Evolutionary conservation across 2,329 filamentous ascomycete genomes (phyloP), one percentile per base, ranked within the genome.

Genomic region (Epichloe sibirici): DNA sequence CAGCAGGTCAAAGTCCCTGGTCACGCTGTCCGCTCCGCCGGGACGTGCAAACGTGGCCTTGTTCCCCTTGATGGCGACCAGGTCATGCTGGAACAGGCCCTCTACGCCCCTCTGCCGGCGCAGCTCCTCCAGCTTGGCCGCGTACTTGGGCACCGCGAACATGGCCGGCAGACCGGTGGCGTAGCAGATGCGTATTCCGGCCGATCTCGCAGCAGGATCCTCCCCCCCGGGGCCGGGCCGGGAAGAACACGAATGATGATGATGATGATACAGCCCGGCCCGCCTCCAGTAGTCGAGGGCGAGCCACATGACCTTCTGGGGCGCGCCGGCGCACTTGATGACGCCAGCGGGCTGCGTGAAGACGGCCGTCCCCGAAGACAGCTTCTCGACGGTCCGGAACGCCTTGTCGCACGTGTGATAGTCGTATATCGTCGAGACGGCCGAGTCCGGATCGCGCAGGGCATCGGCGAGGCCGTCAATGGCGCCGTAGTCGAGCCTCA

Each of bases 241-340:
- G 17, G 17, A 21, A 21, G 17, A 21, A 21, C 17, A 21, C 17
- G 17, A 21, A 21, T 21, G 17, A 21, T 21, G 17, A 21, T 21
- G 17, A 21, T 21, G 17, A 21, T 21, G 17, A 21, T 21, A 81
- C 3, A 78, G 61, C 2, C 77, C 78, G 0, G 69, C 68, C 34
- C 67, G 66, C 64, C 75, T 78, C 79, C 79, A 82, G 63, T 78
- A 65, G 59, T 82, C 77, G 43, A 81, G 65, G 1, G 79, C 79
- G 15, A 82, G 71, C 79, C 79, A 82, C 76, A 82, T 76, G 59
- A 74, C 68, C 66, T 82, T 82, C 57, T 82, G 79, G 11, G 79
- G 79, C 2, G 78, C 79, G 44, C 79, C 79, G 2, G 79, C 79
- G 56, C 79, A 82, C 65, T 82, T 82, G 65, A 82, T 70, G 5